These are phyloP conservation scores for Colletotrichum euphorbiae DNA, from an alignment of 2,329 filamentous ascomycete genomes.

Conservation along the genomic window DNA sequence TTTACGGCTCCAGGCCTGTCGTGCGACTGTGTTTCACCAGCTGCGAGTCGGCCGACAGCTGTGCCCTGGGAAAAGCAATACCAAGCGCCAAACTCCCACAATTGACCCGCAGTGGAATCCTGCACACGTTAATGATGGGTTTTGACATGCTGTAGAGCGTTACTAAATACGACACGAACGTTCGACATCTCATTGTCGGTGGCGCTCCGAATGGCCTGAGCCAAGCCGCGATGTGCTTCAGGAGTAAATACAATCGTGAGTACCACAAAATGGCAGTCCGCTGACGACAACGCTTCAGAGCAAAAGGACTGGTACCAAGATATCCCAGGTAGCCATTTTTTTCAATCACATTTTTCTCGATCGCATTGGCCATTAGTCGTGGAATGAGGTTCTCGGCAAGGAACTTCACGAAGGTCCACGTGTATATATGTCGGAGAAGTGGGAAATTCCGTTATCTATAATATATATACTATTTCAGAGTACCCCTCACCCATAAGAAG, in stretches of 20 bases:
- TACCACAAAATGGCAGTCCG: not conserved
- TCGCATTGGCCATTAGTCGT: too few relatives aligned
- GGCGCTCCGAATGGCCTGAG: not conserved
- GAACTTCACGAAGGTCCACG: too few relatives aligned
- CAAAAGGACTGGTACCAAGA: too few relatives aligned
- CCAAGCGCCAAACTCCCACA: slow-evolving; percentile 8
- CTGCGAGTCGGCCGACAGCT: slow-evolving; percentile 23
- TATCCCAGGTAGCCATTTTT: too few relatives aligned
- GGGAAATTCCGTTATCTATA: too few relatives aligned
- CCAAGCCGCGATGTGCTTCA: not conserved
- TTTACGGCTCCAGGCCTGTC: slow-evolving; percentile 2
- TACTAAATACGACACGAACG: slow-evolving; percentile 2
- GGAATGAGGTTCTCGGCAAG: too few relatives aligned
- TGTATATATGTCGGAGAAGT: too few relatives aligned
- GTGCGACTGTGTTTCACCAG: slow-evolving; percentile 21
- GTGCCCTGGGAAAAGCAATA: slow-evolving; percentile 21
- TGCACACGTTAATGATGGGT: not conserved
- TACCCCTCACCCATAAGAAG: too few relatives aligned
- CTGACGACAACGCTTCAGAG: too few relatives aligned
- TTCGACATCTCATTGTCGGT: not conserved
- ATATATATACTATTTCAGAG: too few relatives aligned
- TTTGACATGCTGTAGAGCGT: slow-evolving; percentile 1
- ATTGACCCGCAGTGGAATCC: slow-evolving; percentile 3
- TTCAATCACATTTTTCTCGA: too few relatives aligned
- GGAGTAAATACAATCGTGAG: not conserved